These are phyloP conservation scores for Olyra latifolia DNA, from an alignment of 176 grass and related monocot genomes.

Conservation along the genomic window DNA sequence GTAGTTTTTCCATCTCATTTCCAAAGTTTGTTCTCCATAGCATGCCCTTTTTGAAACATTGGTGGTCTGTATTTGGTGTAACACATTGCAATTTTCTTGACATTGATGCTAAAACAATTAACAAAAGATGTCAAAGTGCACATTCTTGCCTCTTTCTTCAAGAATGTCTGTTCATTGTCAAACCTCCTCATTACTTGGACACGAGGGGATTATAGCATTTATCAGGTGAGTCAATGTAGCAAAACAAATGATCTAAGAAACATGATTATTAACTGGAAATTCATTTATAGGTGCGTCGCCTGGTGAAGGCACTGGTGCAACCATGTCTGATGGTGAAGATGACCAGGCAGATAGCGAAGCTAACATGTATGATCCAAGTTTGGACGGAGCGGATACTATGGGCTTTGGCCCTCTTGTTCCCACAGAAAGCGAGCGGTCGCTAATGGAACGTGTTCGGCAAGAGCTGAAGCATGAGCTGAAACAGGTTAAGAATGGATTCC, in stretches of 20 bases:
- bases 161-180: not conserved
- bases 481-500: constrained; percentile 36
- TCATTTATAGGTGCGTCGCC: constrained; percentile 48
- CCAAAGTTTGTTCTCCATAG: not conserved
- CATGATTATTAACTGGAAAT: not conserved
- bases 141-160: not conserved
- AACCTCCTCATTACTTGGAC: not conserved
- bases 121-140: not conserved
- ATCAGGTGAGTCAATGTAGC: not conserved
- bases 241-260: not conserved
- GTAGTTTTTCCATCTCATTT: not conserved
- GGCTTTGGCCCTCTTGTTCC: constrained; percentile 62
- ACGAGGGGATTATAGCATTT: not conserved
- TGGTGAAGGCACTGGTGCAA: constrained; percentile 66
- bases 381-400: constrained; percentile 48
- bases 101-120: not conserved
- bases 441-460: constrained; percentile 76
- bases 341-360: constrained; percentile 64
- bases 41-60: not conserved
- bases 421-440: constrained; percentile 66
- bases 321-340: constrained; percentile 74
- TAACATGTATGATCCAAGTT: constrained; percentile 62
- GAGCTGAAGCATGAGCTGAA: constrained; percentile 73
- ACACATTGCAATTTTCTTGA: not conserved
- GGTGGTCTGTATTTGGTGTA: not conserved